Evolutionary conservation across 2,329 filamentous ascomycete genomes (phyloP).

Genomic region (Teratosphaeria zuluensis): DNA sequence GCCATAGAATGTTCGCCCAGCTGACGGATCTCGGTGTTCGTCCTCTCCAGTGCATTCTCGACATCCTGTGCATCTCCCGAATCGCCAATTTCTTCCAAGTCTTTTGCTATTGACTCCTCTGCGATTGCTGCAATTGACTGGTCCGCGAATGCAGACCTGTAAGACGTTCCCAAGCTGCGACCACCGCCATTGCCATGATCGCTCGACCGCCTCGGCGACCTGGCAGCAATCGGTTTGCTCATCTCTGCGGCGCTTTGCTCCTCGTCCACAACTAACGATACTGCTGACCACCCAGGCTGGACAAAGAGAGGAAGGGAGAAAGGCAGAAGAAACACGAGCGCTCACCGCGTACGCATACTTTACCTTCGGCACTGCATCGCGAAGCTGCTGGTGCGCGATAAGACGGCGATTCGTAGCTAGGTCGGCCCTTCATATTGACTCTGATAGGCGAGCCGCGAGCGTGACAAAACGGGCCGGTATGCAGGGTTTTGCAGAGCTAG

Average conservation of each 20-base stretch:
- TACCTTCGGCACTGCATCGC: background rate
- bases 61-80: constrained; percentile 7
- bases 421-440: background rate
- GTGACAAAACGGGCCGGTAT: background rate
- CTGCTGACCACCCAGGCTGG: background rate
- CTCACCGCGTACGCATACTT: background rate
- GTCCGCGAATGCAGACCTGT: constrained; percentile 12
- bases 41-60: constrained; percentile 9
- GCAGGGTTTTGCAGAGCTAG: background rate
- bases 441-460: background rate
- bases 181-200: constrained; percentile 2
- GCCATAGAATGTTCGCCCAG: constrained; percentile 40
- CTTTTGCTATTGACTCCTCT: constrained; percentile 23
- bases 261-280: background rate
- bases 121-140: constrained; percentile 18
- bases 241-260: background rate
- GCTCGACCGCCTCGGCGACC: constrained; percentile 1
- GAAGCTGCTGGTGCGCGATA: background rate
- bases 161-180: constrained; percentile 20
- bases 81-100: constrained; percentile 16
- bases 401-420: background rate
- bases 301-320: background rate
- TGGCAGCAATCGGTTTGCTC: constrained; percentile 8
- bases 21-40: constrained; percentile 4
- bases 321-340: background rate